Evolutionary conservation across 345 rosid genomes (phyloP), one percentile per base, ranked within the genome.

Genomic region (Pelargonium nanum): DNA sequence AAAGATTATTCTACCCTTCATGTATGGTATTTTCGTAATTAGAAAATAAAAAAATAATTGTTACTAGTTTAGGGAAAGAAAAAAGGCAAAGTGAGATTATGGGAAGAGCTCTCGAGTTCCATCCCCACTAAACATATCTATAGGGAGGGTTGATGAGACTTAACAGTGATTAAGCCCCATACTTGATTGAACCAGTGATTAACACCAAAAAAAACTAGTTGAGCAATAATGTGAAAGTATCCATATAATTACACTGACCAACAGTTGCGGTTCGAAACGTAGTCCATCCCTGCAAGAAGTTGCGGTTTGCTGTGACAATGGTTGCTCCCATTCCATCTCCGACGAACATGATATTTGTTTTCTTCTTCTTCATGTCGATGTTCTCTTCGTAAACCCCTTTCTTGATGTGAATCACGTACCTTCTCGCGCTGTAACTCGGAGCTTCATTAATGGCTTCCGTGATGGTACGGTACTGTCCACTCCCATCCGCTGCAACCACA

Each of bases 221-320:
- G n/a, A 44, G 10, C 5, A 17, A 45, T 23, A 0, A 12, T 58
- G 32, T 2, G 20, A 22, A 30, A 1, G 20, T 4, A 16, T 16
- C 19, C 19, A 10, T 16, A 50, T n/a, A 53, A 10, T 52, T 19
- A 45, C 17, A 65, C 79, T 68, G 58, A 91, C 98, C 98, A 19
- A 87, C 85, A 1, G 97, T 92, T 30, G 98, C 95, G 26, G 98
- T 89, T 73, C 98, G 75, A 60, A 92, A 92, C 22, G 97, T 92
- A 13, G 98, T 92, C 87, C 90, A 88, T 24, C 98, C 97, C 71
- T 92, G 97, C 79, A 67, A 60, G 70, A 89, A 85, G 72, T 88
- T 85, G 64, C 93, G 78, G 58, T 76, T 77, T 26, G 88, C 85
- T 25, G 95, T 79, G 30, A 92, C 75, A 4, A 85, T 28, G 0